Conservation (phyloP, 176 grass and related monocot genomes). For the Oryza meyeriana region DNA sequence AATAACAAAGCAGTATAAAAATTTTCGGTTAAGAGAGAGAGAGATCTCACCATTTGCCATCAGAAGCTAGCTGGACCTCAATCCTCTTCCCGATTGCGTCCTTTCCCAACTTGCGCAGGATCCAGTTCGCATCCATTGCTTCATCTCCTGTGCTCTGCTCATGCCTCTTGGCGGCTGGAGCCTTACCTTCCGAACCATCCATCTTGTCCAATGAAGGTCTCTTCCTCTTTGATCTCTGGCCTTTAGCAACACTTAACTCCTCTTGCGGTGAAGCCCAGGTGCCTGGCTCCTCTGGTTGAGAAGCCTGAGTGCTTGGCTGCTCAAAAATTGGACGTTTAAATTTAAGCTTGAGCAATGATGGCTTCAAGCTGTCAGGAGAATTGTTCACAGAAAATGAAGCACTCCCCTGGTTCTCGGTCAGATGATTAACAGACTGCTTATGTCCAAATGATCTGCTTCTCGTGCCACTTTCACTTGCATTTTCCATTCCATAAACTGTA, state of each 20-base stretch:
- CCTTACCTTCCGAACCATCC: conserved; percentile 41
- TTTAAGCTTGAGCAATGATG: conserved; percentile 89
- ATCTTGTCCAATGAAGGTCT: conserved; percentile 64
- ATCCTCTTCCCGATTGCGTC: conserved; percentile 89
- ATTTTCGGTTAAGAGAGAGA: background rate
- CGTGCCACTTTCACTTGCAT: conserved; percentile 37
- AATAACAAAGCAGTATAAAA: background rate
- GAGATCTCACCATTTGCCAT: conserved; percentile 68
- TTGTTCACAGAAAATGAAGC: conserved; percentile 35
- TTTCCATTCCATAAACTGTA: conserved; percentile 40
- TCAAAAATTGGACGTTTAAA: conserved; percentile 96
- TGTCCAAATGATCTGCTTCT: conserved; percentile 45
- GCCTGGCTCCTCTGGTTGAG: conserved; percentile 41
- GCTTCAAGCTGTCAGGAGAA: conserved; percentile 63
- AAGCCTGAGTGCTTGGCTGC: conserved; percentile 57
- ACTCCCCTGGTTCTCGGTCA: conserved; percentile 28
- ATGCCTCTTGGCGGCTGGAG: conserved; percentile 46
- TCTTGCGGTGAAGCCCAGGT: conserved; percentile 61
- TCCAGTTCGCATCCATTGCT: conserved; percentile 83
- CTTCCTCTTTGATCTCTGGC: conserved; percentile 98
- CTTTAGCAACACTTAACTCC: conserved; percentile 79
- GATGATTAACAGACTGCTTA: conserved; percentile 45
- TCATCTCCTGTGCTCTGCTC: conserved; percentile 42
- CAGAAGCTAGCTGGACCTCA: conserved; percentile 60
- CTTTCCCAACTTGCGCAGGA: conserved; percentile 80